A percentile compares a stretch with the other conserved stretches of the same genome.
These are phyloP conservation scores for Colletotrichum kahawae DNA, from an alignment of 2,329 filamentous ascomycete species.

Conservation along the genomic window DNA sequence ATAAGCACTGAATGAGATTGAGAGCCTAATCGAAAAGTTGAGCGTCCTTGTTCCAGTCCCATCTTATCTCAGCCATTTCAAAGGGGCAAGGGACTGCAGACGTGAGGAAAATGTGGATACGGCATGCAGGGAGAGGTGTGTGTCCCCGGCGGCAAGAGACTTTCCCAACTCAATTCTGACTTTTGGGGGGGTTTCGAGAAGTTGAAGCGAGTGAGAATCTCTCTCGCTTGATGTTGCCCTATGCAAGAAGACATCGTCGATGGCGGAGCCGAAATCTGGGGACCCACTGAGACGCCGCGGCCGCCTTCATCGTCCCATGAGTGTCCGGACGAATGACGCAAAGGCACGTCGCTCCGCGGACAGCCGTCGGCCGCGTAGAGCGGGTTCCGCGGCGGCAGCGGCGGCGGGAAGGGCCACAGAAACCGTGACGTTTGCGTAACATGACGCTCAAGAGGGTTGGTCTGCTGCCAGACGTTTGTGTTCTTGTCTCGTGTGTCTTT, in stretches of 20 bases:
- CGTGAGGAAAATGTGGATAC: rapidly evolving
- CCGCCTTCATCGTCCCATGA: background rate
- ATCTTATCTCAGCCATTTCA: background rate
- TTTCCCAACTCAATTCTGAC: background rate
- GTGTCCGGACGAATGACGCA: background rate
- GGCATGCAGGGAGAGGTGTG: background rate
- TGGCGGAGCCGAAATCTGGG: background rate
- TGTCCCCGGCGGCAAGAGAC: background rate
- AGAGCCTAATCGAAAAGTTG: rapidly evolving
- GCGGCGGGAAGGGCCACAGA: background rate
- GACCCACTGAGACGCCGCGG: background rate
- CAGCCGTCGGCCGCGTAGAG: background rate
- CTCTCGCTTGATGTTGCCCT: background rate
- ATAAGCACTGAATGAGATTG: background rate
- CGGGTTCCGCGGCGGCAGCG: background rate
- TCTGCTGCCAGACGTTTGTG: background rate
- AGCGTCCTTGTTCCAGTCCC: background rate
- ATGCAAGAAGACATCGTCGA: background rate
- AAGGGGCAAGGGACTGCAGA: background rate
- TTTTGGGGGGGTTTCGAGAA: background rate
- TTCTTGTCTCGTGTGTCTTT: background rate
- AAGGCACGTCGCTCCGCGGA: background rate
- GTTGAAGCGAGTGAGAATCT: background rate
- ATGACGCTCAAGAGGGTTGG: background rate
- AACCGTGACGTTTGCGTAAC: rapidly evolving